Conservation (phyloP, 305 asterid genomes). For the Fraxinus albicans region DNA sequence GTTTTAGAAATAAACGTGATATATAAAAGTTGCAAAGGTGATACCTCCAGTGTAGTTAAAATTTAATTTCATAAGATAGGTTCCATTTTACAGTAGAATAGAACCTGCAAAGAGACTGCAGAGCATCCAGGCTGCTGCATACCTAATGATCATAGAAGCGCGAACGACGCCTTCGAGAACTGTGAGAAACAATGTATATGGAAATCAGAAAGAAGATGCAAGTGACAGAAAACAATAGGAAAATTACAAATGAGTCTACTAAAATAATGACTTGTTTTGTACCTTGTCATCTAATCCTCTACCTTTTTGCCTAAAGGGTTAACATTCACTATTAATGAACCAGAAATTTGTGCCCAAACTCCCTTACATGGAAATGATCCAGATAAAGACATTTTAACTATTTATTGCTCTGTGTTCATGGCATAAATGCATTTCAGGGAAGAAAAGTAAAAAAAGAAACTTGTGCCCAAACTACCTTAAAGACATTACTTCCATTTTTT, state of each 20-base stretch:
- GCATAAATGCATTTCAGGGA: not conserved
- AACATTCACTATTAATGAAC: not conserved
- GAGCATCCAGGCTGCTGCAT: constrained; percentile 19
- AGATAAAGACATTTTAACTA: not conserved
- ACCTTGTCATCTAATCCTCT: not conserved
- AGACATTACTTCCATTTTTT: not conserved
- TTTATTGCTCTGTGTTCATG: not conserved
- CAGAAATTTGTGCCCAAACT: not conserved
- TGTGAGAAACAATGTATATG: constrained; percentile 28
- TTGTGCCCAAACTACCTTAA: too few relatives aligned
- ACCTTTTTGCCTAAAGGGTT: not conserved
- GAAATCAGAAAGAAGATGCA: constrained; percentile 1
- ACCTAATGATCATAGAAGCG: constrained; percentile 71
- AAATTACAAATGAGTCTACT: not conserved
- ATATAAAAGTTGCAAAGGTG: not conserved
- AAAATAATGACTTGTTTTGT: not conserved
- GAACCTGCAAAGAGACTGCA: not conserved
- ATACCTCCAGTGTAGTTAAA: not conserved
- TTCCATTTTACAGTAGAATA: not conserved
- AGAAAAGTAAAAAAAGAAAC: not conserved
- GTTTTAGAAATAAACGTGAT: not conserved
- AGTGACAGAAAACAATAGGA: not conserved
- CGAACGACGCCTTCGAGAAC: constrained; percentile 65
- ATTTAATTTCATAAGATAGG: not conserved
- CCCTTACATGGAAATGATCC: not conserved